phyloP scores from a whole-genome alignment of 768 basidiomycete genomes.

The Amanita pallidorosea region DNA sequence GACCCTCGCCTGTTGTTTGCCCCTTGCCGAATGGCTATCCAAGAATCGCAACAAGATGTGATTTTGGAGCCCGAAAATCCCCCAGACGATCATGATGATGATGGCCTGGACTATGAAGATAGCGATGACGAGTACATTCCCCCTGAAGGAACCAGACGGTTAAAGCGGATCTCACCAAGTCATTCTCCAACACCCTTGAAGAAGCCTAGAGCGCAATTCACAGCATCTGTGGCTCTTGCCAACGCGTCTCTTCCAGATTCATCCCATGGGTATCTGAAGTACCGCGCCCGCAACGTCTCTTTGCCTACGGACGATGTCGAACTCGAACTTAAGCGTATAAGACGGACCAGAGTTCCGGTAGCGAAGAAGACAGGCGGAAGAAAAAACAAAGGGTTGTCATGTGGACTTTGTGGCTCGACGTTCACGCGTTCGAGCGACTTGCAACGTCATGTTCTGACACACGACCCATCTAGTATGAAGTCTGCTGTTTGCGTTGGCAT shows the following conservation, averaged over 20 bases:
- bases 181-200: not conserved
- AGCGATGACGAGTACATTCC: not conserved
- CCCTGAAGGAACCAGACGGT: not conserved
- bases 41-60: not conserved
- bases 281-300: not conserved
- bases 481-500: not conserved
- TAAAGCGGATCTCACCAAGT: not conserved
- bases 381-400: not conserved
- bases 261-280: not conserved
- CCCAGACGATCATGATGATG: not conserved
- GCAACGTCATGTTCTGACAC: not conserved
- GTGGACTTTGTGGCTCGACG: not conserved
- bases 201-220: not conserved
- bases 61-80: not conserved
- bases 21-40: not conserved
- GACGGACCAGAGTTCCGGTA: not conserved
- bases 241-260: not conserved
- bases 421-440: not conserved
- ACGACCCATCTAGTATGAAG: not conserved
- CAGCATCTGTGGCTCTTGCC: not conserved
- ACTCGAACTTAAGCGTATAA: not conserved
- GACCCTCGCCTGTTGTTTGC: not conserved
- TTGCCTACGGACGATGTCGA: not conserved
- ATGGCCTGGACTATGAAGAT: not conserved
- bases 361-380: not conserved